These are phyloP conservation scores for Kernera saxatilis DNA, from an alignment of 345 rosid species.

Conservation along the genomic window DNA sequence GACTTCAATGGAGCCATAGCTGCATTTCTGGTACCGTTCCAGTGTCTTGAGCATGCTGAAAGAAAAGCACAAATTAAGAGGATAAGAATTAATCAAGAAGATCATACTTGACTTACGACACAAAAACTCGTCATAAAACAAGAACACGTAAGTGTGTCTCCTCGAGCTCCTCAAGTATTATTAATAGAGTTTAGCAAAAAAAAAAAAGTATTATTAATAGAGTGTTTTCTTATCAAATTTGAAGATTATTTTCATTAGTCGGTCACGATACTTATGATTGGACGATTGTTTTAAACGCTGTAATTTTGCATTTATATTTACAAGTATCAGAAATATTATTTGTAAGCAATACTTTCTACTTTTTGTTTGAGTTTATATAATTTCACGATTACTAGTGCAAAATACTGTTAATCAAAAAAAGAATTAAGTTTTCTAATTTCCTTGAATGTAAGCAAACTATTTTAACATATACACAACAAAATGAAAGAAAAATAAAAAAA, in stretches of 20 bases:
- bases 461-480: background rate
- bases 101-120: background rate
- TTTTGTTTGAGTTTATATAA: background rate
- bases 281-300: background rate
- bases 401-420: background rate
- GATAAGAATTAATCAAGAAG: background rate
- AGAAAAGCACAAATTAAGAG: background rate
- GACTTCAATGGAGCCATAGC: slow-evolving; percentile 84
- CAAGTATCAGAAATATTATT: background rate
- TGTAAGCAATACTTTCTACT: background rate
- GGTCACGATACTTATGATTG: background rate
- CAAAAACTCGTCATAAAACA: background rate
- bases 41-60: slow-evolving; percentile 90
- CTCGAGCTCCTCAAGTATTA: background rate
- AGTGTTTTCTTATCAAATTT: background rate
- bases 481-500: background rate
- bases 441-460: background rate
- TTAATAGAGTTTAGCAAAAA: too few relatives aligned
- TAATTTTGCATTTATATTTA: background rate
- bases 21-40: slow-evolving; percentile 92
- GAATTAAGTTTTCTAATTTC: background rate
- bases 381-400: background rate
- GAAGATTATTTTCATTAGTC: background rate
- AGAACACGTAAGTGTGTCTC: background rate
- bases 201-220: background rate